A percentile compares a stretch with the other conserved stretches of the same genome.
Evolutionary conservation across 768 basidiomycete genomes (phyloP).

Genomic region (Porpolomopsis calyptriformis): DNA sequence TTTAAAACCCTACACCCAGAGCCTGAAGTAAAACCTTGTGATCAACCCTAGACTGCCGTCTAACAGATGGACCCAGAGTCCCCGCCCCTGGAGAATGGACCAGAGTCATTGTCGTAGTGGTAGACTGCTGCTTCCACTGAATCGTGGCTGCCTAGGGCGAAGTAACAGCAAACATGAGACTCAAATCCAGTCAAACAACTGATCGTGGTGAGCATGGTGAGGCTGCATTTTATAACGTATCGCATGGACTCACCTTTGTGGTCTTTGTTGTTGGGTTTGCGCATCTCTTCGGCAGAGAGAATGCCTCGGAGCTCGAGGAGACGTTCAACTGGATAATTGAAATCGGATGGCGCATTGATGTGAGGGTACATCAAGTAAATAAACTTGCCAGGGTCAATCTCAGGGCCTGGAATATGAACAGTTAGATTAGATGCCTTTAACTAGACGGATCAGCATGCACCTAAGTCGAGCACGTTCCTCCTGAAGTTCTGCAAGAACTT

Average conservation of each 20-base stretch:
- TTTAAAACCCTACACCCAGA: too few relatives aligned
- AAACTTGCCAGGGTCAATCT: slow-evolving; percentile 13
- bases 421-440: slow-evolving; percentile 15
- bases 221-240: slow-evolving; percentile 24
- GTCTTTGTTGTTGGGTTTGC: slow-evolving; percentile 18
- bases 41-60: too few relatives aligned
- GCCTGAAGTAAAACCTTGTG: too few relatives aligned
- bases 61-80: slow-evolving; percentile 26
- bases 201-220: slow-evolving; percentile 22
- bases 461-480: slow-evolving; percentile 24
- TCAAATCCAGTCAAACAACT: slow-evolving; percentile 23
- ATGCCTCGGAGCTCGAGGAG: slow-evolving; percentile 18
- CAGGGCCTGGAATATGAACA: slow-evolving; percentile 15
- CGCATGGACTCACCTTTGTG: slow-evolving; percentile 14
- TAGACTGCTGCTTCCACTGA: slow-evolving; percentile 20
- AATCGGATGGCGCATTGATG: slow-evolving; percentile 12
- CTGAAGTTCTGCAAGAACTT: slow-evolving; percentile 19
- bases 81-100: slow-evolving; percentile 20
- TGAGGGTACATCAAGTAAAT: slow-evolving; percentile 9
- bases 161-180: too few relatives aligned
- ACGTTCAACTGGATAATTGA: slow-evolving; percentile 20
- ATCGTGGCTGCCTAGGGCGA: too few relatives aligned
- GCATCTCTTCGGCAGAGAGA: slow-evolving; percentile 22
- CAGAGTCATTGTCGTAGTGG: slow-evolving; percentile 16
- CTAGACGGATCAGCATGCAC: slow-evolving; percentile 21